A percentile compares a stretch with the other conserved stretches of the same genome.
Evolutionary conservation across 352 stramenopile species (phyloP).

Genomic region (Phytopythium aichiense): DNA sequence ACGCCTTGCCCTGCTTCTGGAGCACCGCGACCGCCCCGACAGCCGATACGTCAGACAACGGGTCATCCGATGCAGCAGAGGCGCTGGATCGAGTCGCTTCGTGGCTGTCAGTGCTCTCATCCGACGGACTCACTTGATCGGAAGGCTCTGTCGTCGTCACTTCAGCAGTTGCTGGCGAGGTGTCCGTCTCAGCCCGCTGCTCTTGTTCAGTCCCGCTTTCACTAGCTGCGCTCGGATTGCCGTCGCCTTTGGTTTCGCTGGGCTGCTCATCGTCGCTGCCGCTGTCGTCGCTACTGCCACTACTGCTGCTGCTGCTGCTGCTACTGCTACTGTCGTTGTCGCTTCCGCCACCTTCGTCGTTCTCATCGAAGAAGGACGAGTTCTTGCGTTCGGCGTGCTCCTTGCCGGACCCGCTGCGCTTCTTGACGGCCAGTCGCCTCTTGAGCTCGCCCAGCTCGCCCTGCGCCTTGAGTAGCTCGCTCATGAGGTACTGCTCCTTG

Average conservation of each 20-base stretch:
- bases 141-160: background rate
- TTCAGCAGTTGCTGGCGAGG: background rate
- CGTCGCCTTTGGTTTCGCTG: background rate
- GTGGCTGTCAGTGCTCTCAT: background rate
- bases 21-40: conserved; percentile 19
- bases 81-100: background rate
- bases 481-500: conserved; percentile 29
- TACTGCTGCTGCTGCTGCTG: conserved; percentile 7
- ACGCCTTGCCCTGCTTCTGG: conserved; percentile 26
- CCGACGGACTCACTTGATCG: background rate
- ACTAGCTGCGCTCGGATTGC: background rate
- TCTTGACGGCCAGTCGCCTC: conserved; percentile 15
- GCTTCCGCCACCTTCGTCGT: background rate
- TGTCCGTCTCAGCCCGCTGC: background rate
- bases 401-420: conserved; percentile 2
- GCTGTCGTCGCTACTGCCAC: conserved; percentile 1
- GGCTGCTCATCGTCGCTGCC: background rate
- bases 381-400: background rate
- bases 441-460: conserved; percentile 23
- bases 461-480: conserved; percentile 22
- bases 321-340: background rate
- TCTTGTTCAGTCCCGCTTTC: background rate
- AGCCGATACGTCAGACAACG: background rate
- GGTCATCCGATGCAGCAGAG: background rate
- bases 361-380: conserved; percentile 3